Evolutionary conservation across 2,329 filamentous ascomycete species (phyloP), one percentile per base, ranked within the genome.

Genomic region (Fusarium tricinctum): DNA sequence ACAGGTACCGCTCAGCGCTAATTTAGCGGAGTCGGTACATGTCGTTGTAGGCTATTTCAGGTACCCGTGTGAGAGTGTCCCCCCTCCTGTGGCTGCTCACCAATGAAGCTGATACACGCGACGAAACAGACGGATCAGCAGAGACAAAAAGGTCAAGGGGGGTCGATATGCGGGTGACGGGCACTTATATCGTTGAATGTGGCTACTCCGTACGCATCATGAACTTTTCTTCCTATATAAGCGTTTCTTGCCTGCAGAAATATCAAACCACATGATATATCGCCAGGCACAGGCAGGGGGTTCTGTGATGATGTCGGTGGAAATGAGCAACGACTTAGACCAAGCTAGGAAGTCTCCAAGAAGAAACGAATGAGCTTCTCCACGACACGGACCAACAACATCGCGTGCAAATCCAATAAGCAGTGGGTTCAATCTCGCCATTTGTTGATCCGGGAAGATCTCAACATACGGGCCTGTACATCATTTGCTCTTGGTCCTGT

Each of bases 291-390:
- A 43, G 35, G 32, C 38, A 49, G 42, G 51, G 49, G 61, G 43
- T 42, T 22, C 30, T 47, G 46, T 51, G 32, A 65, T 69, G 70
- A 73, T 73, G 72, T 72, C 59, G 63, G 70, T 74, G 72, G 72
- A 74, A 73, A 74, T 74, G 72, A 74, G 46, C 20, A 56, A 54
- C 43, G 57, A 59, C 58, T 56, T 55, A 35, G 45, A 53, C 66
- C 58, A 32, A 51, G 60, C 64, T 70, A 62, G 63, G 70, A 70
- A 63, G 54, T 47, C 62, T 70, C 52, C 22, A 50, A 32, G 58
- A 60, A 68, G 58, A 61, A 70, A 61, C 57, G 54, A 64, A 57
- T 43, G 58, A 43, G 52, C 64, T 66, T 70, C 69, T 68, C 62
- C 57, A 59, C 38, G 56, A 52, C 50, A 70, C 68, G 66, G 66